Base-by-base conservation (phyloP, 208 protist species). In the Wallacemonas collosoma region DNA sequence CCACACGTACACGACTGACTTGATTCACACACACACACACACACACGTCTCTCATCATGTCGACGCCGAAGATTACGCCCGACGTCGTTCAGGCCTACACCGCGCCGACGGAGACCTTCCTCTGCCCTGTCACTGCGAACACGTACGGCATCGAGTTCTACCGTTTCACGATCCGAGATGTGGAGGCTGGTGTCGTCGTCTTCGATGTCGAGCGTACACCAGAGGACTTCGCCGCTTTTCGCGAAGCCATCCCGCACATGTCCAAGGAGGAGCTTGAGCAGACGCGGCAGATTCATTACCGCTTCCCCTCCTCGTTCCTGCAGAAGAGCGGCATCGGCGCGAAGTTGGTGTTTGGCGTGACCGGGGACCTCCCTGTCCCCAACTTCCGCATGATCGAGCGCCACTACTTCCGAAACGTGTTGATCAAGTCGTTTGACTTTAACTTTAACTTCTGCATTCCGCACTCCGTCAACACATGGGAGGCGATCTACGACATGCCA, bases 331-430 rank as follows among this genome's bases (percentile, higher is more conserved):
- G 81, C 26, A 80, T 98, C 50, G 94, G 91, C 39, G 96, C 96
- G 11, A 94, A 87, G 75, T 82, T 99, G 17, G 81, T 93, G 12
- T 99, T 98, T 77, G 85, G 85, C 26, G 85, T 98, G 14, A 98
- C 95, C 56, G 81, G 87, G 1, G 80, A 97, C 74, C 75, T 85
- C 51, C 86, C 93, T 3, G 89, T 98, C 2, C 82, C 78, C 50
- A 94, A 87, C 73, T 98, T 99, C 72, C 88, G 97, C 70, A 98
- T 99, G 96, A 98, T 99, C 70, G 98, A 99, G 84, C 93, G 98
- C 12, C 95, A 98, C 81, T 98, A 98, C 82, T 98, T 98, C 78
- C 83, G 93, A 12, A 89, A 98, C 73, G 86, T 75, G 72, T 79
- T 99, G 4, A 81, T 99, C 63, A 98, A 98, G 76, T 87, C 77